These are phyloP conservation scores for Fennellomyces sp. DNA, from an alignment of 371 early-diverging fungal species.

Conservation along the genomic window DNA sequence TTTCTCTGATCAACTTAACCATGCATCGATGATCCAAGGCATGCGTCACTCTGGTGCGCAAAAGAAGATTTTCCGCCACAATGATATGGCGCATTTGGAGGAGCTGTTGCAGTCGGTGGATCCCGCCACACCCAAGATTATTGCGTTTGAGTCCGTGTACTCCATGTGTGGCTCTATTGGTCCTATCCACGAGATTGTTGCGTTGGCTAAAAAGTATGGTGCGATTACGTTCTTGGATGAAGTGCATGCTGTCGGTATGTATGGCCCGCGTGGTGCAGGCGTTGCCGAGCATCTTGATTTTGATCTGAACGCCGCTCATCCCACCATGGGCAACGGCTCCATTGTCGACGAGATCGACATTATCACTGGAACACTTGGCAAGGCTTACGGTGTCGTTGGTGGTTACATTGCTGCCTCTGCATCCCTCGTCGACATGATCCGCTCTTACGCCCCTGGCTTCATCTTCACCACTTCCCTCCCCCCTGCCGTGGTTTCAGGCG, in stretches of 20 bases:
- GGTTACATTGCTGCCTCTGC: conserved; percentile 96
- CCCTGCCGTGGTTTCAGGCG: conserved; percentile 91
- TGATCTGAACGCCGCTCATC: conserved; percentile 61
- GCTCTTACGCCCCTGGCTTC: conserved; percentile 98
- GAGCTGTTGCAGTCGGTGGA: conserved; percentile 78
- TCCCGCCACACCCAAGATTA: conserved; percentile 88
- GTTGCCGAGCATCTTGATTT: conserved; percentile 95
- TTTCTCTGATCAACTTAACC: conserved; percentile 94
- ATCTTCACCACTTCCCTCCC: conserved; percentile 99
- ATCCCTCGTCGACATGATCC: conserved; percentile 91
- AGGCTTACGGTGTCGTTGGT: conserved; percentile 97
- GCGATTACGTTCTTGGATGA: conserved; percentile 98
- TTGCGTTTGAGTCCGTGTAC: conserved; percentile 98
- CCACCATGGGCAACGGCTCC: conserved; percentile 57
- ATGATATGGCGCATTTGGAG: conserved; percentile 93
- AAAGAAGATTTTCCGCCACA: conserved; percentile 95
- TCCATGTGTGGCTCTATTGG: conserved; percentile 98
- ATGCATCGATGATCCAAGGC: conserved; percentile 99
- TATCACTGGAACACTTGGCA: conserved; percentile 97
- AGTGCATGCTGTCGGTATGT: conserved; percentile 99
- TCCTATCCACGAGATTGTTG: conserved; percentile 92
- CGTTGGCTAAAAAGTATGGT: conserved; percentile 94
- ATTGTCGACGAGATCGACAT: conserved; percentile 94
- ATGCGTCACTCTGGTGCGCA: conserved; percentile 90
- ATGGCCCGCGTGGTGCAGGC: conserved; percentile 95